Percentiles rank a stretch among this genome's conserved stretches.
phyloP scores from a whole-genome alignment of 176 grass and related monocot genomes.

The Panicum miliaceum region DNA sequence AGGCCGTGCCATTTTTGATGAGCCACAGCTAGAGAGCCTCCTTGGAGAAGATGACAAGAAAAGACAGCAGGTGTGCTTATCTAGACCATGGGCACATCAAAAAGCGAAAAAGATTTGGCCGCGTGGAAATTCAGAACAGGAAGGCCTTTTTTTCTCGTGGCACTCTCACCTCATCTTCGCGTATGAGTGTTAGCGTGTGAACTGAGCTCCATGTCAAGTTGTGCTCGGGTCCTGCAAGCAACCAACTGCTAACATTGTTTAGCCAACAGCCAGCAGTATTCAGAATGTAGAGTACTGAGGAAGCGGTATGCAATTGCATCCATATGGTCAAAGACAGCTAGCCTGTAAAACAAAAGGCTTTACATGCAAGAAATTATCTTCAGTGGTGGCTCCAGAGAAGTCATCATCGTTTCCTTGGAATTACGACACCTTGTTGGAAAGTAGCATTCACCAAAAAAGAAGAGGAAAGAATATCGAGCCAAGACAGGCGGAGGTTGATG shows the following conservation, averaged over 20 bases:
- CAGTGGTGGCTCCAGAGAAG: too few species aligned
- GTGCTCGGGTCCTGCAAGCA: not conserved
- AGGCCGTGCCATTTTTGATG: slow-evolving; percentile 5
- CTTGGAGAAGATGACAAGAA: slow-evolving; percentile 1
- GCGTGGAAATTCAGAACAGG: slow-evolving; percentile 1
- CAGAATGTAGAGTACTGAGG: not conserved
- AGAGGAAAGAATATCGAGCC: too few species aligned
- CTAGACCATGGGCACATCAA: not conserved
- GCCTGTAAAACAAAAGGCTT: not conserved
- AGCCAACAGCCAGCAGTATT: not conserved
- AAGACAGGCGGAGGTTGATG: too few species aligned
- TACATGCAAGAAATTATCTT: not conserved
- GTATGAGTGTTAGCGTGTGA: not conserved
- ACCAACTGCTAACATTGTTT: not conserved
- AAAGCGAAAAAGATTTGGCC: not conserved
- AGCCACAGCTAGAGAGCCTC: not conserved
- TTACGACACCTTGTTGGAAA: too few species aligned
- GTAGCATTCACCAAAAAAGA: too few species aligned
- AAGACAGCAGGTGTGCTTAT: not conserved
- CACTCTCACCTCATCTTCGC: not conserved
- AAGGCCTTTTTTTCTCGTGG: not conserved
- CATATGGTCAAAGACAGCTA: slow-evolving; percentile 5
- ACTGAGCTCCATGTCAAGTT: not conserved
- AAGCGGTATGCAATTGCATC: not conserved
- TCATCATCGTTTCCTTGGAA: too few species aligned